Conservation (phyloP, 2,329 filamentous ascomycete species). For the Dothistroma septosporum region DNA sequence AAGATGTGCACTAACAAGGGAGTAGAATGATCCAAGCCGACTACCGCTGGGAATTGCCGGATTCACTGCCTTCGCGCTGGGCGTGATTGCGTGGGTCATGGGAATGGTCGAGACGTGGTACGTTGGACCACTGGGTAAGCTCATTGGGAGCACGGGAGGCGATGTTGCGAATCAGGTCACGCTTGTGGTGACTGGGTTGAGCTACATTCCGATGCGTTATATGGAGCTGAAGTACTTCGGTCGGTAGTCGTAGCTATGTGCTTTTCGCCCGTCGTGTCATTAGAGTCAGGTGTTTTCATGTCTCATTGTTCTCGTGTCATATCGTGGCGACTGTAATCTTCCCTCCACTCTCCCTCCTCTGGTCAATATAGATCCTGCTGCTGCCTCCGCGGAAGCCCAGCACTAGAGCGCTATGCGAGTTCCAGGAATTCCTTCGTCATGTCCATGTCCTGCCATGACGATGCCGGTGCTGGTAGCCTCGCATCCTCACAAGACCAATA, state of each 20-base stretch:
- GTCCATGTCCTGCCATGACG: too few relatives aligned
- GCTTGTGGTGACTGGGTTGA: slow-evolving; percentile 47
- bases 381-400: background rate
- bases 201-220: slow-evolving; percentile 48
- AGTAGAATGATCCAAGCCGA: slow-evolving; percentile 42
- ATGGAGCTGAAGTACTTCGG: slow-evolving; percentile 48
- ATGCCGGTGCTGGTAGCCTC: too few relatives aligned
- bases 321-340: background rate
- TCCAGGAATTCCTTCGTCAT: too few relatives aligned
- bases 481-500: too few relatives aligned
- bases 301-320: background rate
- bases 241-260: slow-evolving; percentile 22
- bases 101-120: slow-evolving; percentile 48
- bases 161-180: slow-evolving; percentile 55
- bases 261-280: background rate
- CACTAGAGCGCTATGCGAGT: too few relatives aligned
- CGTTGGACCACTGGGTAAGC: slow-evolving; percentile 54
- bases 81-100: slow-evolving; percentile 47
- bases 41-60: slow-evolving; percentile 44
- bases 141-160: slow-evolving; percentile 54
- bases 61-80: slow-evolving; percentile 37
- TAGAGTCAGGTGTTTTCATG: too few relatives aligned
- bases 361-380: too few relatives aligned
- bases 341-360: too few relatives aligned
- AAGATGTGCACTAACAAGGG: too few relatives aligned